These are phyloP conservation scores for Yueomyces sp. DNA, from an alignment of 805 yeast genomes.

Conservation along the genomic window DNA sequence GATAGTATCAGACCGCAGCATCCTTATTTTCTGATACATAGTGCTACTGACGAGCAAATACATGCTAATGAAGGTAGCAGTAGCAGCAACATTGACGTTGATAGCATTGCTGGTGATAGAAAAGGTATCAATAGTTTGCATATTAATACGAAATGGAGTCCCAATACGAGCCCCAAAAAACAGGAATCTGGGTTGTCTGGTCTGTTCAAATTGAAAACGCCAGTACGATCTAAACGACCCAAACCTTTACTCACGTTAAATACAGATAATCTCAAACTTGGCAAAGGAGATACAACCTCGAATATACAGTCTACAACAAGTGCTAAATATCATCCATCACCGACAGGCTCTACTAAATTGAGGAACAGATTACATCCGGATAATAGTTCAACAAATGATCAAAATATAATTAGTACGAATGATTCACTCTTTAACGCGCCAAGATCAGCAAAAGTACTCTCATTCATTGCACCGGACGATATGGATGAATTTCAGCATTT, in stretches of 20 bases:
- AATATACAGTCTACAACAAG: neutral
- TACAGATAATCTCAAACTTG: neutral
- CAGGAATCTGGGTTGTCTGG: neutral
- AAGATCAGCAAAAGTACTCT: conserved; percentile 17
- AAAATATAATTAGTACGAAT: neutral
- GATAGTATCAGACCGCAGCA: too few species aligned
- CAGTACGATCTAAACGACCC: neutral
- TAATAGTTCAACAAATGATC: neutral
- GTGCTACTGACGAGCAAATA: too few species aligned
- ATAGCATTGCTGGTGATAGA: too few species aligned
- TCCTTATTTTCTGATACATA: too few species aligned
- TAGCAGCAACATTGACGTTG: too few species aligned
- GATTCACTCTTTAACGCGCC: conserved; percentile 7
- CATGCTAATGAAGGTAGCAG: too few species aligned
- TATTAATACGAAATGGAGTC: too few species aligned
- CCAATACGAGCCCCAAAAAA: neutral
- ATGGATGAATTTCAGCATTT: conserved; percentile 21
- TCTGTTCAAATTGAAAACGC: neutral
- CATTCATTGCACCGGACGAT: conserved; percentile 20
- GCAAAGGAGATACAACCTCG: too few species aligned
- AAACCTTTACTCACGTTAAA: neutral
- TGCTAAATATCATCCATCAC: neutral
- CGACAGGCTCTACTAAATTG: neutral
- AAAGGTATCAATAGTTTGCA: too few species aligned
- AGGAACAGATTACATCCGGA: neutral